Conservation (phyloP, 768 basidiomycete genomes). For the Lyophyllum atratum region DNA sequence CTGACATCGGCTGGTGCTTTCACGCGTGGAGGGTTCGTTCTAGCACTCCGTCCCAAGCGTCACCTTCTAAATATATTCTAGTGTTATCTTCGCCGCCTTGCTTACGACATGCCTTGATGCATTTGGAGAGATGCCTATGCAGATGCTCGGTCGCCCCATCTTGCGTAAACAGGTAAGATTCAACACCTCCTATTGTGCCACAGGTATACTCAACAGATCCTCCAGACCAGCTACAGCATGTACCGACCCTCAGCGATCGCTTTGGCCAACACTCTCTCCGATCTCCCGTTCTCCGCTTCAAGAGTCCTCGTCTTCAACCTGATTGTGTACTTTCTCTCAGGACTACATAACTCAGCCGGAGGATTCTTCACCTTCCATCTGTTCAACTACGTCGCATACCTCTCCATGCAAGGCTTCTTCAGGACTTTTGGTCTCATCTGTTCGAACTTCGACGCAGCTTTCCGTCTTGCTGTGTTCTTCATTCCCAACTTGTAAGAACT, state of each 20-base stretch:
- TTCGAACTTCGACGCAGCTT: slow-evolving; percentile 46
- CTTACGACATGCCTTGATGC: slow-evolving; percentile 71
- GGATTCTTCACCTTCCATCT: slow-evolving; percentile 63
- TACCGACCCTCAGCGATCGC: slow-evolving; percentile 68
- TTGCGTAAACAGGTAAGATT: slow-evolving; percentile 57
- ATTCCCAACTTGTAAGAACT: slow-evolving; percentile 65
- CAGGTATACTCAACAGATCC: not conserved
- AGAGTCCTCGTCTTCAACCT: slow-evolving; percentile 64
- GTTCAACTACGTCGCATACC: slow-evolving; percentile 62
- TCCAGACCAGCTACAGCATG: slow-evolving; percentile 58
- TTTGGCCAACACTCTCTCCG: slow-evolving; percentile 66
- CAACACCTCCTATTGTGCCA: not conserved
- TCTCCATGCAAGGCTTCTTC: slow-evolving; percentile 87
- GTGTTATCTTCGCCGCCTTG: slow-evolving; percentile 72
- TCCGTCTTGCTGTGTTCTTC: slow-evolving; percentile 63
- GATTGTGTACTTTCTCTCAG: slow-evolving; percentile 69
- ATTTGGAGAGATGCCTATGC: slow-evolving; percentile 73
- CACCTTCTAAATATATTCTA: slow-evolving; percentile 7
- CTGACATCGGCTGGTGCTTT: slow-evolving; percentile 79
- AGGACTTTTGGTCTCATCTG: slow-evolving; percentile 62
- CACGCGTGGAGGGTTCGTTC: slow-evolving; percentile 67
- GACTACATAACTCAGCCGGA: slow-evolving; percentile 43
- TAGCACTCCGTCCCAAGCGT: not conserved
- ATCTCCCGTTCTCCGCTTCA: slow-evolving; percentile 66
- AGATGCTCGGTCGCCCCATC: slow-evolving; percentile 82